Conservation (phyloP, 768 basidiomycete genomes). For the Boletus sp. region DNA sequence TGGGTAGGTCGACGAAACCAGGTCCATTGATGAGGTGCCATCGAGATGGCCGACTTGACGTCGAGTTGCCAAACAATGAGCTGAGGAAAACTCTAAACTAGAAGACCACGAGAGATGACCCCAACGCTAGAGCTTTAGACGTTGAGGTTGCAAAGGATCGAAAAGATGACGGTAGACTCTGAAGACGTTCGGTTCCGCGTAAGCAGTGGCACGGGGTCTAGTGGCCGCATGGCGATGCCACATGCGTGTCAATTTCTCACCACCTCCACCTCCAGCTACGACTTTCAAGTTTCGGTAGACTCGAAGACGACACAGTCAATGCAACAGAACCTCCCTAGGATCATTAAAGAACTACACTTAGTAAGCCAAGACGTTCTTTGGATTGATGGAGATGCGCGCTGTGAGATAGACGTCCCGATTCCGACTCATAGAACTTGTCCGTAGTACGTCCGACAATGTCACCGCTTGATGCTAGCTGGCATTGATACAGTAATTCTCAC, state of each 20-base stretch:
- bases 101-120: not conserved
- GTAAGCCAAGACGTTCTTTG: not conserved
- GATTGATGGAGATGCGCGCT: not conserved
- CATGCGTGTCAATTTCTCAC: not conserved
- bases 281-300: not conserved
- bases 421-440: not conserved
- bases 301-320: not conserved
- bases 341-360: not conserved
- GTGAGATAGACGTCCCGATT: not conserved
- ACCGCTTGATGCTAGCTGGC: not conserved
- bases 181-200: not conserved
- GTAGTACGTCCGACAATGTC: not conserved
- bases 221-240: conserved; percentile 11
- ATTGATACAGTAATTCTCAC: not conserved
- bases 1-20: not conserved
- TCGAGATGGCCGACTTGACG: not conserved
- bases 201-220: not conserved
- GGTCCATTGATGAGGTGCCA: conserved; percentile 10
- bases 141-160: not conserved
- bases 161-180: no score
- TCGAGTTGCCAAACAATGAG: not conserved
- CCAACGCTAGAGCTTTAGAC: not conserved
- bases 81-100: not conserved
- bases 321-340: not conserved
- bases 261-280: not conserved